Evolutionary conservation across 2,329 filamentous ascomycete genomes (phyloP).

Genomic region (Ceratocystis colombiana): DNA sequence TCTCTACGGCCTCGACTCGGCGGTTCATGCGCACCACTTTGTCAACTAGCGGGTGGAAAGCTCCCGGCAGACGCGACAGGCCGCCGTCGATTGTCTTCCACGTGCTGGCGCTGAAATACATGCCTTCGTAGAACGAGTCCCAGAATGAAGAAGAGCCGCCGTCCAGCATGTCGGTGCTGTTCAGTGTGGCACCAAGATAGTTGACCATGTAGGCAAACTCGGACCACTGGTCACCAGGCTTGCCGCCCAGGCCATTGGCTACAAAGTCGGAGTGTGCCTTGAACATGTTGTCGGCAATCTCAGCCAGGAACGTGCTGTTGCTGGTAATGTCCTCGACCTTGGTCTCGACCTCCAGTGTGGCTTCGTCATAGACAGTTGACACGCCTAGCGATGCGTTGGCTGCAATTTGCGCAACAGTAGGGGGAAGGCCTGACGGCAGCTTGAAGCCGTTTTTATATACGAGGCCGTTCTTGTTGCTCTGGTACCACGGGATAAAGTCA

Average conservation of each 20-base stretch:
- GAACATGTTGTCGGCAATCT: conserved; percentile 37
- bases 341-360: conserved; percentile 30
- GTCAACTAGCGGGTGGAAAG: conserved; percentile 51
- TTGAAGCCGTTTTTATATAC: conserved; percentile 39
- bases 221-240: conserved; percentile 46
- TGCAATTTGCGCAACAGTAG: conserved; percentile 40
- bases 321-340: conserved; percentile 19
- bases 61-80: conserved; percentile 46
- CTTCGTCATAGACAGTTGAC: conserved; percentile 24
- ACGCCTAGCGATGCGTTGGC: conserved; percentile 36
- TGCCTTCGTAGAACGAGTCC: conserved; percentile 28
- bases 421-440: conserved; percentile 43
- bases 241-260: conserved; percentile 36
- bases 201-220: conserved; percentile 52
- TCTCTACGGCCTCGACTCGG: conserved; percentile 45
- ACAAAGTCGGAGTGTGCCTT: conserved; percentile 35
- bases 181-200: conserved; percentile 42
- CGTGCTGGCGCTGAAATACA: conserved; percentile 27
- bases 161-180: conserved; percentile 37
- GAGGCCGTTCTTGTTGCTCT: conserved; percentile 45
- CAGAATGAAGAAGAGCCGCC: conserved; percentile 27
- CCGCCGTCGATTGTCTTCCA: conserved; percentile 43
- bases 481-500: conserved; percentile 54
- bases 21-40: conserved; percentile 47
- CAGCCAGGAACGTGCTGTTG: conserved; percentile 30